Base-by-base conservation (phyloP, 495 filamentous ascomycete genomes). In the Penicillium waksmanii region DNA sequence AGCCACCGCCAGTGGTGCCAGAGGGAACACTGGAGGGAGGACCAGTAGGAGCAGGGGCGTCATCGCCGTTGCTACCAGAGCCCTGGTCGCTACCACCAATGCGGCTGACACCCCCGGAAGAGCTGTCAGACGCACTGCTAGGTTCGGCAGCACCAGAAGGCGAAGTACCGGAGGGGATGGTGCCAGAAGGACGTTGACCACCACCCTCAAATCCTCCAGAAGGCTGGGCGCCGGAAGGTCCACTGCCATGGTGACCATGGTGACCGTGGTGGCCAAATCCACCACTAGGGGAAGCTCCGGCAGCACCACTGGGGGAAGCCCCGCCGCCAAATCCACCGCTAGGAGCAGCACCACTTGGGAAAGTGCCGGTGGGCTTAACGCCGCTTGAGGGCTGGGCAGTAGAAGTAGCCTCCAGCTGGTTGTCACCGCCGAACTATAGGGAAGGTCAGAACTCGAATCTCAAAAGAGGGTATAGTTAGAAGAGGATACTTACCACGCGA, bases 291-390 rank as follows among this genome's bases (percentile, higher is more conserved):
- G 15, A 27, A 13, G 40, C 40, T 19, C 49, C 27, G 17, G 35
- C 27, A 27, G 3, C 21, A 25, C 50, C 56, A 31, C 42, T 43
- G 19, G 51, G 51, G 10, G 12, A 31, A 25, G 43, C 43, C 31
- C 42, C 25, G 13, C 47, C 27, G 15, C 42, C 42, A 18, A 31
- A 55, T 19, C 38, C 38, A 46, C 56, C 56, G 33, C 51, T 43
- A 18, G 51, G 51, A 13, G 17, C 34, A 25, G 43, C 43, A 40
- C 56, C 56, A 21, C 36, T 34, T 17, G 57, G 54, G 6, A 57
- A 17, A 46, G 57, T 43, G 10, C 62, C 62, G 9, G 62, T 53
- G 33, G 64, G 62, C 18, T 50, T 11, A 53, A 23, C 58, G 35
- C 40, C 44, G 19, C 56, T 36, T 21, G 51, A 35, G n/a, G 54